Evolutionary conservation across 2,329 filamentous ascomycete species (phyloP).

Genomic region (Massarina eburnea): DNA sequence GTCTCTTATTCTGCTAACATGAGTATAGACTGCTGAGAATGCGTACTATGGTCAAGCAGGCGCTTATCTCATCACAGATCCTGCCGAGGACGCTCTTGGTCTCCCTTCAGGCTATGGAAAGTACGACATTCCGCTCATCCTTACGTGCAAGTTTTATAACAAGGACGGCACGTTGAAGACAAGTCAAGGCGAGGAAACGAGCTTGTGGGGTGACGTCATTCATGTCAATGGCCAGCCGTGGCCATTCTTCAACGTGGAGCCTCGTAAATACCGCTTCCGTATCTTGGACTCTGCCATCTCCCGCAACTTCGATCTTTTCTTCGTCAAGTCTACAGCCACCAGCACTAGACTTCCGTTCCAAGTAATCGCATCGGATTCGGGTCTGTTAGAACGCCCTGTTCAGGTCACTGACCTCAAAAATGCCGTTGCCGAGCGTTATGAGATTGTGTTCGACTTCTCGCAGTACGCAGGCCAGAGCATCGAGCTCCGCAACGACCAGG

Average conservation of each 20-base stretch:
- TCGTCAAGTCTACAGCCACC: slow-evolving; percentile 35
- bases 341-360: slow-evolving; percentile 51
- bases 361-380: slow-evolving; percentile 58
- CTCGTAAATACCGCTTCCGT: slow-evolving; percentile 61
- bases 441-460: slow-evolving; percentile 60
- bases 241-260: slow-evolving; percentile 59
- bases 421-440: slow-evolving; percentile 59
- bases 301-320: slow-evolving; percentile 52
- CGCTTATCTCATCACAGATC: slow-evolving; percentile 57
- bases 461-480: slow-evolving; percentile 53
- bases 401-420: slow-evolving; percentile 46
- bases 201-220: slow-evolving; percentile 58
- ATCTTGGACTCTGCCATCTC: slow-evolving; percentile 49
- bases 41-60: slow-evolving; percentile 59
- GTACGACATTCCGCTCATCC: slow-evolving; percentile 57
- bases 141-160: slow-evolving; percentile 57
- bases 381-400: slow-evolving; percentile 42
- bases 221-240: slow-evolving; percentile 62
- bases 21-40: slow-evolving; percentile 52
- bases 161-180: slow-evolving; percentile 52
- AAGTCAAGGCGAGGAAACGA: slow-evolving; percentile 45
- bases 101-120: slow-evolving; percentile 50
- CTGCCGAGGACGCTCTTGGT: slow-evolving; percentile 51
- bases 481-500: slow-evolving; percentile 47
- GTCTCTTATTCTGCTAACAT: slow-evolving; percentile 39